These are phyloP conservation scores for Suhomyces pyralidae DNA, from an alignment of 805 yeast genomes.

Conservation along the genomic window DNA sequence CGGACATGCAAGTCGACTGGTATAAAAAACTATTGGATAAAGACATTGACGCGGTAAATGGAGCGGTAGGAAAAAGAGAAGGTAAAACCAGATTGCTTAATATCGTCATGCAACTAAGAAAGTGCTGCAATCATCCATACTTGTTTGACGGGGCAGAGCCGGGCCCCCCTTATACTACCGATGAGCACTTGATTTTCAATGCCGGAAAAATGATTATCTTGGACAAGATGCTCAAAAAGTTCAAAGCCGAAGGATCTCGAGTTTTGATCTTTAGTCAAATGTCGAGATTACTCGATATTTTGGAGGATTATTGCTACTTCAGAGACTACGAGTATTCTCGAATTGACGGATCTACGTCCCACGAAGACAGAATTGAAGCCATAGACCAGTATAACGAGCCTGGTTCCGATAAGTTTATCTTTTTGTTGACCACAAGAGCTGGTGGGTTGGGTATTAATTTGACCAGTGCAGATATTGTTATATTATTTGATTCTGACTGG, in stretches of 20 bases:
- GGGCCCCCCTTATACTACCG: conserved; percentile 96
- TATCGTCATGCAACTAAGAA: conserved; percentile 94
- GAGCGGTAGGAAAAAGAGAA: conserved; percentile 91
- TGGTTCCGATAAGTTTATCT: conserved; percentile 76
- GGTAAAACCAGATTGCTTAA: conserved; percentile 87
- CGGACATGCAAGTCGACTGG: conserved; percentile 93
- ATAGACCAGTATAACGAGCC: conserved; percentile 90
- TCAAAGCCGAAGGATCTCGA: conserved; percentile 76
- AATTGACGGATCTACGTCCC: conserved; percentile 91
- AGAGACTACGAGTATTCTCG: conserved; percentile 85
- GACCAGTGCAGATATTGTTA: conserved; percentile 88
- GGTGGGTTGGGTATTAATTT: conserved; percentile 95
- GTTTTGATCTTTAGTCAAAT: conserved; percentile 91
- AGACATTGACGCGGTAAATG: conserved; percentile 94
- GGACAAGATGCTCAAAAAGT: conserved; percentile 74
- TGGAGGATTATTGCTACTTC: conserved; percentile 88
- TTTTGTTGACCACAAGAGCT: conserved; percentile 88
- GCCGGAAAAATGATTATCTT: conserved; percentile 88
- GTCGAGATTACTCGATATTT: conserved; percentile 84
- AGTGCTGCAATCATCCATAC: conserved; percentile 97
- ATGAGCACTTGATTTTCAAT: conserved; percentile 87
- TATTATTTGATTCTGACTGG: conserved; percentile 93
- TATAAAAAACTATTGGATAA: conserved; percentile 84
- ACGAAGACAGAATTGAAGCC: conserved; percentile 87
- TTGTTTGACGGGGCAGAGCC: conserved; percentile 99